Evolutionary conservation across 768 basidiomycete species (phyloP), one percentile per base, ranked within the genome.

Genomic region (Tricholoma sp.): DNA sequence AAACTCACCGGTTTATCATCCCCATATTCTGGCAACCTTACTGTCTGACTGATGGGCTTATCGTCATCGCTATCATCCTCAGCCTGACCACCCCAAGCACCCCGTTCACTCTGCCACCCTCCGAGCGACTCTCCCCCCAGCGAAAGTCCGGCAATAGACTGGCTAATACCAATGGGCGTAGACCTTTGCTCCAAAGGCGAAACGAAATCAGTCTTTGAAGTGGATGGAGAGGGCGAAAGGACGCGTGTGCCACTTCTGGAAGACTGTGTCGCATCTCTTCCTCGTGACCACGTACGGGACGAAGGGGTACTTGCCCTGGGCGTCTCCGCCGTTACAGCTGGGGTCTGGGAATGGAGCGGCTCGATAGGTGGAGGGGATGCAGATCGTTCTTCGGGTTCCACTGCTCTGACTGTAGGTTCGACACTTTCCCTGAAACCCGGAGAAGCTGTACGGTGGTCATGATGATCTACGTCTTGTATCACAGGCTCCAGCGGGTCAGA

Each of bases 51-150:
- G 59, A 87, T 84, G 24, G 85, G 85, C 55, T 79, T 85, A 65
- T 87, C 85, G 56, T 87, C 85, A 59, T 87, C 85, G 53, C 81
- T 82, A 58, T 86, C 84, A 5, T 85, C 82, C 39, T 83, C 80
- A 12, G 66, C 57, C 47, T 67, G 67, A 31, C 72, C 69, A 54
- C 69, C 67, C 75, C 76, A 77, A 17, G 69, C 65, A 53, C 69
- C 74, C 51, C 76, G 74, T 24, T 78, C 74, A 20, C 72, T 69
- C 59, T 84, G 81, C 86, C 87, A 89, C 50, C 80, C 60, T 17
- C 72, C 71, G 20, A 69, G 50, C 1, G 68, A 57, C 55, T 75
- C 74, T 15, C 68, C 69, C 20, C 74, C 74, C 9, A 77, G 59
- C 0, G 75, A 73, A 13, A 78, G 64, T 6, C 70, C 72, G 6